Evolutionary conservation across 2,329 filamentous ascomycete species (phyloP), one percentile per base, ranked within the genome.

Genomic region (Ascochyta lentis): DNA sequence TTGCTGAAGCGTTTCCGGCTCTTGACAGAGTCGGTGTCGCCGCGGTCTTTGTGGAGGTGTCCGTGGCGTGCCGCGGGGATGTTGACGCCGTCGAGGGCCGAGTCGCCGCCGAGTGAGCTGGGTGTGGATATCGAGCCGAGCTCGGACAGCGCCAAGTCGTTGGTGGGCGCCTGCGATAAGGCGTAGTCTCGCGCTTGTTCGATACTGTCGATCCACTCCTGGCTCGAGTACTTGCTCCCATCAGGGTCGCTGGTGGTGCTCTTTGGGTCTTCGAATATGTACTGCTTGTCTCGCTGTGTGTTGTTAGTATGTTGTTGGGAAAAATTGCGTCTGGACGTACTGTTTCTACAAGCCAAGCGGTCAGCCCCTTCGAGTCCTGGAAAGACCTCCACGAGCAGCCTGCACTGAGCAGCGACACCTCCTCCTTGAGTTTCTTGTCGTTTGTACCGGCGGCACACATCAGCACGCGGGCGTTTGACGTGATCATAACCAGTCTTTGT

Each of bases 241-340:
- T 87, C 88, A 22, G 83, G 81, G 63, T 86, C 85, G 59, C 80
- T 84, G 43, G 82, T 82, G 54, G 87, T 86, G 16, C 87, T 84
- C 73, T 96, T 96, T n/a, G 87, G 83, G 69, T 98, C 93, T 78
- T 99, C 95, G 69, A 99, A 99, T 13, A 90, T 90, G 73, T 91
- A 95, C 67, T 96, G 93, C 70, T 93, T 90, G 55, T 96, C 93
- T 63, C 86, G 86, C 94, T 96, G 65, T 35, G 56, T 22, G n/a
- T 16, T 10, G 23, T 55, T 47, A 66, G 54, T 43, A 40, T 27
- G 6, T 1, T 5, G 8, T 12, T 31, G 8, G 5, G 13, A 0
- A 5, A 22, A 24, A 24, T 16, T 10, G 13, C 31, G 37, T 22
- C 22, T 44, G 16, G 40, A 84, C 92, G 83, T 87, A 98, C 95